These are phyloP conservation scores for Chlorella sp. DNA, from an alignment of 139 green algal genomes.

Conservation along the genomic window DNA sequence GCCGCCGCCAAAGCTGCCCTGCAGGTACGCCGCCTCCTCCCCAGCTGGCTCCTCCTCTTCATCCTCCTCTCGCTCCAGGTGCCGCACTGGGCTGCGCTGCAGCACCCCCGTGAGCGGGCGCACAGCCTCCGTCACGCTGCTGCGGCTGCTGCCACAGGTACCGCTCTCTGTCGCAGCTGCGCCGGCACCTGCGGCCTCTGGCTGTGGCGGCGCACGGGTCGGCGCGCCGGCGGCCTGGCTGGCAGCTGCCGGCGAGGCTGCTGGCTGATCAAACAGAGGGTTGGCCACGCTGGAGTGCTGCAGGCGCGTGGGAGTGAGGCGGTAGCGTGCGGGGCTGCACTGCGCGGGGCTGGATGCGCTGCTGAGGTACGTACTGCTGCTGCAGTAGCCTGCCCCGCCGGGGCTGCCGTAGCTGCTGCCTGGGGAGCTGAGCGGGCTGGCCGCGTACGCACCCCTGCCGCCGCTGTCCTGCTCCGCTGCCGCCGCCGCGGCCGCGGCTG, in stretches of 20 bases:
- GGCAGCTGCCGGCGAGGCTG: neutral
- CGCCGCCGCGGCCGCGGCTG: neutral
- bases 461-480: neutral
- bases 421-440: neutral
- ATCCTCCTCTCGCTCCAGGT: neutral
- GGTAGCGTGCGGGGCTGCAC: neutral
- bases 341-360: no score
- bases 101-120: neutral
- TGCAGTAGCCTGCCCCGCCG: neutral
- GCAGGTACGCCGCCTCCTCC: neutral
- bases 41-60: neutral
- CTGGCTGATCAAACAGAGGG: conserved; percentile 7
- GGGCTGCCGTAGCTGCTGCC: conserved; percentile 2
- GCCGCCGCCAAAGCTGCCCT: neutral
- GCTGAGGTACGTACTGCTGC: neutral
- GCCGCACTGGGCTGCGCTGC: neutral
- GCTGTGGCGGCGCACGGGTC: neutral
- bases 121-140: neutral
- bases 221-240: neutral
- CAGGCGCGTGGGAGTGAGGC: neutral
- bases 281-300: conserved; percentile 4
- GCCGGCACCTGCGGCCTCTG: neutral
- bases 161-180: no score
- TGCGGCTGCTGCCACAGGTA: no score
- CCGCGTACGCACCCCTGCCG: neutral